phyloP scores from a whole-genome alignment of 495 filamentous ascomycete species.

The Lasiosphaeria hispida region DNA sequence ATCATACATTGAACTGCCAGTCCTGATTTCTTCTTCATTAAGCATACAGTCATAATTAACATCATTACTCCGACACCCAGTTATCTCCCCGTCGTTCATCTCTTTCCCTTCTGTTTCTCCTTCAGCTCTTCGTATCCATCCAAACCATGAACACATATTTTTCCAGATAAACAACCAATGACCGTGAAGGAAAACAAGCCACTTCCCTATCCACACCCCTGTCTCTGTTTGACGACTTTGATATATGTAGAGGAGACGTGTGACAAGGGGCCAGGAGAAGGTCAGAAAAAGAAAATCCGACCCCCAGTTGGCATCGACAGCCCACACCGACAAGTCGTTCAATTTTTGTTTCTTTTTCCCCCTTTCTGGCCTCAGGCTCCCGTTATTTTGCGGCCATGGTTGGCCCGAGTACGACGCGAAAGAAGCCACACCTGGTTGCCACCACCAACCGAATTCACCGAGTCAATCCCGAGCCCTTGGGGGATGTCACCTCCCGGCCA shows the following conservation, averaged over 20 bases:
- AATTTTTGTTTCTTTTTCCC: neutral
- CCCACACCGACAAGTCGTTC: no score
- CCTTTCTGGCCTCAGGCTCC: neutral
- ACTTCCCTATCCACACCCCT: no score
- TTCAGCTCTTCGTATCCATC: neutral
- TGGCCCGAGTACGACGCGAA: neutral
- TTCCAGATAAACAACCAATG: no score
- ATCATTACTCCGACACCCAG: slow-evolving; percentile 6
- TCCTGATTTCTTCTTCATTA: slow-evolving; percentile 17
- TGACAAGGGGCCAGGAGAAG: no score
- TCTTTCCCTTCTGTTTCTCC: neutral
- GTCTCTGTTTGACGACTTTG: no score
- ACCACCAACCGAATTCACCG: slow-evolving; percentile 1
- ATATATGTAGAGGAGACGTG: no score
- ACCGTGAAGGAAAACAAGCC: no score
- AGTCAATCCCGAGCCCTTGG: slow-evolving; percentile 5
- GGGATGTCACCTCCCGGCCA: neutral
- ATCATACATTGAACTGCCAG: neutral
- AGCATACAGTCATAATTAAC: slow-evolving; percentile 29
- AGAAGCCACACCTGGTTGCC: slow-evolving; percentile 2
- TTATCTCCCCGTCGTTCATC: neutral
- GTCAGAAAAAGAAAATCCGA: no score
- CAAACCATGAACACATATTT: no score
- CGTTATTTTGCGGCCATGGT: neutral
- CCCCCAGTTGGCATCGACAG: no score